These are phyloP conservation scores for Phycomyces nitens DNA, from an alignment of 192 early-diverging fungal species.

Conservation along the genomic window DNA sequence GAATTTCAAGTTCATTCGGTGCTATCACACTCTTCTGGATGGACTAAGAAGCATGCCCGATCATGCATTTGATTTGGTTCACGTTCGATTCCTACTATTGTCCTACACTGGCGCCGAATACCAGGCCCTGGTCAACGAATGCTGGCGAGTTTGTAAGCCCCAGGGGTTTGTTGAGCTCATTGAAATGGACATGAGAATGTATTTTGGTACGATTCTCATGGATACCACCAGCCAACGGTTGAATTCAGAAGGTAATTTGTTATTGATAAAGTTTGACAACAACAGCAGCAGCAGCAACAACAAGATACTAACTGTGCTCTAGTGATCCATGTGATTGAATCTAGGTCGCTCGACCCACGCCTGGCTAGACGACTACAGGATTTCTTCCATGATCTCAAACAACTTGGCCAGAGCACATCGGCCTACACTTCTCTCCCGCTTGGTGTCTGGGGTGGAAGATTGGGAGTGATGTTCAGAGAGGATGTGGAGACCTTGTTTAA, in stretches of 20 bases:
- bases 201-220: slow-evolving; percentile 2
- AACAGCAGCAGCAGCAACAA: too few species aligned
- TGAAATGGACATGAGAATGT: slow-evolving; percentile 28
- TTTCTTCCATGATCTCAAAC: slow-evolving; percentile 4
- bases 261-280: too few species aligned
- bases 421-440: slow-evolving; percentile 21
- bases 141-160: slow-evolving; percentile 23
- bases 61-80: slow-evolving; percentile 19
- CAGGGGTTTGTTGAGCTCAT: slow-evolving; percentile 30
- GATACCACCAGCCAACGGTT: neutral
- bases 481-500: slow-evolving; percentile 19
- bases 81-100: slow-evolving; percentile 16
- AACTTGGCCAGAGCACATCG: neutral
- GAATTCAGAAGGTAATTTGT: slow-evolving; percentile 20
- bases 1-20: slow-evolving; percentile 21
- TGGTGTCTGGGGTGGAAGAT: slow-evolving; percentile 29
- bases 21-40: slow-evolving; percentile 7
- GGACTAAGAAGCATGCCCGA: slow-evolving; percentile 13
- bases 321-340: slow-evolving; percentile 17
- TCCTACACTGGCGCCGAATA: slow-evolving; percentile 14
- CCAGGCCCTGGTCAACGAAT: slow-evolving; percentile 8
- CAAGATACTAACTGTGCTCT: too few species aligned
- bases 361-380: slow-evolving; percentile 13
- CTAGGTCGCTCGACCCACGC: slow-evolving; percentile 8
- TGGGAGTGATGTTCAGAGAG: slow-evolving; percentile 27